Conservation (phyloP, 2,329 filamentous ascomycete species). For the Colletotrichum magnum region DNA sequence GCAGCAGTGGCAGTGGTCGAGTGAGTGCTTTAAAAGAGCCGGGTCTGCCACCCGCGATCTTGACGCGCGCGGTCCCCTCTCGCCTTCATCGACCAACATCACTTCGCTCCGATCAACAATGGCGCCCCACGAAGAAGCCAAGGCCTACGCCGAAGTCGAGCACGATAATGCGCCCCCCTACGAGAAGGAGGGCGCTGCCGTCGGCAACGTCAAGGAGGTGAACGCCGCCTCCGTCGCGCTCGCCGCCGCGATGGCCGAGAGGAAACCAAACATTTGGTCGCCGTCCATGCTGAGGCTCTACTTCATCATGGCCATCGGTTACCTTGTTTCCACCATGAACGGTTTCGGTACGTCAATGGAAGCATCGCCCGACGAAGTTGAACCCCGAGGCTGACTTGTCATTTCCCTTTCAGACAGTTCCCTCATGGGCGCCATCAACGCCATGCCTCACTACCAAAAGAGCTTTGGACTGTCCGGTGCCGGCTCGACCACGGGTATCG, state of each 20-base stretch:
- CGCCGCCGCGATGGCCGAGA: constrained; percentile 50
- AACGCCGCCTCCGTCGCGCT: constrained; percentile 54
- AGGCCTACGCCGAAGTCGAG: constrained; percentile 31
- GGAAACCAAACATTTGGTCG: constrained; percentile 52
- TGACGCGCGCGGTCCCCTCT: not conserved
- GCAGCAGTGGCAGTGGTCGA: not conserved
- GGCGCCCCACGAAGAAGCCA: constrained; percentile 31
- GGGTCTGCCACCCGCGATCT: constrained; percentile 4
- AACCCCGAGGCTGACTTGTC: not conserved
- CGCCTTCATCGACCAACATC: not conserved
- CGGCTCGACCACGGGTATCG: constrained; percentile 60
- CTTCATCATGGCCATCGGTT: constrained; percentile 45
- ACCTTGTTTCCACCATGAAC: constrained; percentile 49
- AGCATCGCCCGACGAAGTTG: not conserved
- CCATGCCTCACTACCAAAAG: constrained; percentile 61
- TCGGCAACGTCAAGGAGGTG: constrained; percentile 49
- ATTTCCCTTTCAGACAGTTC: constrained; percentile 56
- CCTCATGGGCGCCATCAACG: constrained; percentile 56
- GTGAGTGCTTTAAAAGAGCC: constrained; percentile 15
- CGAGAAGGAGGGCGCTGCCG: constrained; percentile 30
- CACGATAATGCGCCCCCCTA: constrained; percentile 32
- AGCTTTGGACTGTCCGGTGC: constrained; percentile 59
- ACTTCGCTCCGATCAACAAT: constrained; percentile 18
- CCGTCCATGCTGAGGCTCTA: constrained; percentile 52
- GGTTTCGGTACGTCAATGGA: constrained; percentile 44